A percentile compares a stretch with the other conserved stretches of the same genome.
Evolutionary conservation across 306 rosid genomes (phyloP).

Genomic region (Hylodesmum podocarpum): DNA sequence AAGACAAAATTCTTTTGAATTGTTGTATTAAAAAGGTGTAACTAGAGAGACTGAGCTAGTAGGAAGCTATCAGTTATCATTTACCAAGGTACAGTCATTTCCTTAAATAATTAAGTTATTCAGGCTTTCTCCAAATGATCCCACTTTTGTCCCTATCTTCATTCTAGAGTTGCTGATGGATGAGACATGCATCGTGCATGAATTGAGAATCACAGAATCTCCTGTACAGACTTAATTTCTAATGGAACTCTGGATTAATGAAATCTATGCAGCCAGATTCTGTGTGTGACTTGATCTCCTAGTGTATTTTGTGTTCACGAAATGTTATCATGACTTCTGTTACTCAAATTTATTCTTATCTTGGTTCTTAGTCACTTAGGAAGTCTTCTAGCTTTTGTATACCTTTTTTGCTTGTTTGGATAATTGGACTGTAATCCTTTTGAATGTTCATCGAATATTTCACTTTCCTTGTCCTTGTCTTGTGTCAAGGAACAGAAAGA

Average conservation of each 20-base stretch:
- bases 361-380: background rate
- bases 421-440: background rate
- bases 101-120: background rate
- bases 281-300: background rate
- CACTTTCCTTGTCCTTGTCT: background rate
- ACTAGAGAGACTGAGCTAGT: background rate
- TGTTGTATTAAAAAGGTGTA: conserved; percentile 17
- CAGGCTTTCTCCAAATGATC: background rate
- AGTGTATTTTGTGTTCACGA: background rate
- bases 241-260: background rate
- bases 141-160: background rate
- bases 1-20: background rate
- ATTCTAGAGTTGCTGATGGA: background rate
- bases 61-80: background rate
- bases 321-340: background rate
- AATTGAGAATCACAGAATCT: background rate
- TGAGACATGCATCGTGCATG: background rate
- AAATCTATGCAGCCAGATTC: background rate
- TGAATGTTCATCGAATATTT: background rate
- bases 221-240: background rate
- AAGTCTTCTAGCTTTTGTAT: background rate
- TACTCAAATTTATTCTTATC: background rate
- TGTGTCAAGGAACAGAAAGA: background rate
- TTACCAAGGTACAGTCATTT: background rate
- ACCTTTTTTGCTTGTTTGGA: background rate